Percentiles rank a stretch among this genome's conserved stretches.
These are phyloP conservation scores for Fulvia fulva DNA, from an alignment of 2,329 filamentous ascomycete species.

Conservation along the genomic window DNA sequence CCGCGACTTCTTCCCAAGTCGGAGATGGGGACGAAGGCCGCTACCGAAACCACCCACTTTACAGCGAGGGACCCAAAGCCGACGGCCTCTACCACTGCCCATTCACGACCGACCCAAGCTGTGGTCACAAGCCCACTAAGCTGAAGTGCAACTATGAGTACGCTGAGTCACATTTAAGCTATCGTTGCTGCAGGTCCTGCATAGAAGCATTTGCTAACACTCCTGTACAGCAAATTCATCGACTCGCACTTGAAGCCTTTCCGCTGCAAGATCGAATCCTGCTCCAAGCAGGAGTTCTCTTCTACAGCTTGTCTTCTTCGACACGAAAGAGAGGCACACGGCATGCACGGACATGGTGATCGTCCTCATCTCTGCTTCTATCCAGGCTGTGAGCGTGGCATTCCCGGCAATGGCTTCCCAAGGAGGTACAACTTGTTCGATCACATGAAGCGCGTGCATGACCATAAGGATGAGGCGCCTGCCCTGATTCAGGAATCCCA, in stretches of 20 bases:
- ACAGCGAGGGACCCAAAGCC: conserved; percentile 60
- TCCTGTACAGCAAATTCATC: conserved; percentile 76
- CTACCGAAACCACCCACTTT: conserved; percentile 58
- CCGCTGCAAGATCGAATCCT: conserved; percentile 81
- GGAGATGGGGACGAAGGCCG: conserved; percentile 33
- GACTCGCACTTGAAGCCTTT: conserved; percentile 97
- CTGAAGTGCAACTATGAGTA: conserved; percentile 99
- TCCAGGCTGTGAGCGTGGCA: conserved; percentile 78
- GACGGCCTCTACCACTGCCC: conserved; percentile 94
- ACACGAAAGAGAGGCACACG: conserved; percentile 92
- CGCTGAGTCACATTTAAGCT: conserved; percentile 40
- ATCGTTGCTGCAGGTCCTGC: conserved; percentile 12
- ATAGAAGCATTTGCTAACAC: conserved; percentile 5
- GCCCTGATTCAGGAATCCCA: conserved; percentile 8
- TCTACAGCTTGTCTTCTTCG: conserved; percentile 92
- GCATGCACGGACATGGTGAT: conserved; percentile 89
- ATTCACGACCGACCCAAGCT: conserved; percentile 64
- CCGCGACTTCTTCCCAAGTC: conserved; percentile 11
- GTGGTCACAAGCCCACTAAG: conserved; percentile 88
- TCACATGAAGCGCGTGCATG: conserved; percentile 94
- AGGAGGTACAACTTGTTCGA: conserved; percentile 94
- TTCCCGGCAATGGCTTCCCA: conserved; percentile 82
- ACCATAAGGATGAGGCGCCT: conserved; percentile 42
- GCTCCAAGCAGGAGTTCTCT: conserved; percentile 84
- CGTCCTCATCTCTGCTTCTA: conserved; percentile 89